Evolutionary conservation across 805 yeast genomes (phyloP), one percentile per base, ranked within the genome.

Genomic region (Danielozyma ontarioensis): DNA sequence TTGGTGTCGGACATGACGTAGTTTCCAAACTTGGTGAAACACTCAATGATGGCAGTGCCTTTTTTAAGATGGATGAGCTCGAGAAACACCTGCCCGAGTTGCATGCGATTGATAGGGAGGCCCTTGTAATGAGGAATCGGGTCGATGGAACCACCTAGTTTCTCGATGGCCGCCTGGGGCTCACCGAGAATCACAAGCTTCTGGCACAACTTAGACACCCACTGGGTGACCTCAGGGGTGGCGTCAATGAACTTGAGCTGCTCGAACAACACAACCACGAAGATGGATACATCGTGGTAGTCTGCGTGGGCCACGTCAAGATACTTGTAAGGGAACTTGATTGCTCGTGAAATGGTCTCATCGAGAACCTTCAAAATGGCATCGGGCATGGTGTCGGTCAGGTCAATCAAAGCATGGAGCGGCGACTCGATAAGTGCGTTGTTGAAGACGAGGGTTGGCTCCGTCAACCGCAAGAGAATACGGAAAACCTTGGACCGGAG

Each of bases 251-350:
- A 84, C 33, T 68, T 64, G 56, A 82, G 72, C 50, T 88, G 96
- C 42, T 88, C 97, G 28, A 77, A 54, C 5, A 64, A 42, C 2
- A 51, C 59, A 29, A 64, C 52, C 2, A 59, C 40, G 32, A 66
- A 62, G 13, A 59, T 44, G 41, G 67, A 58, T 10, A 53, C 34
- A 34, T 59, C 61, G 4, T 44, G 33, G 30, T 52, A 62, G n/a
- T 41, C 40, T 8, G 44, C 25, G 34, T 59, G 64, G 3, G 64
- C 53, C 13, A 52, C 36, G 50, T 90, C 97, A 33, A 86, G 71
- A 46, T 88, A 90, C 50, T 84, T 87, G 59, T 83, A 93, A 0
- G 97, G 97, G 0, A 87, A 59, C 40, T 75, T 71, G 24, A 81
- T 71, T 40, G 80, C 70, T 41, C 96, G 71, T 1, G 86, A 67